Percentiles rank a stretch among this genome's conserved stretches.
These are phyloP conservation scores for Cladobotryum protrusum DNA, from an alignment of 2,329 filamentous ascomycete species.

Conservation along the genomic window DNA sequence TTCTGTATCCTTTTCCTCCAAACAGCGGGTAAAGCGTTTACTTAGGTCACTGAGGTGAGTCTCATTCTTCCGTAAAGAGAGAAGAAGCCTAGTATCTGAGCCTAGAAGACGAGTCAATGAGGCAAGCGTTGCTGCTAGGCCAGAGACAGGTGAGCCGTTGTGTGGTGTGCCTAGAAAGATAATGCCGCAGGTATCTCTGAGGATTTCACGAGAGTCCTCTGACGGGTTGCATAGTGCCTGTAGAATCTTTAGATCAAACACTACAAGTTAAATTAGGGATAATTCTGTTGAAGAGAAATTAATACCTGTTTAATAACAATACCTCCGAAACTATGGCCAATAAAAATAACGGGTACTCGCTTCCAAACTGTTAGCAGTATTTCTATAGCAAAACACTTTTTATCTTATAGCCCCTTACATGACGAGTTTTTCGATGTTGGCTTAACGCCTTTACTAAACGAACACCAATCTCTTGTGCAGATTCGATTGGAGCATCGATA, in stretches of 20 bases:
- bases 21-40: background rate
- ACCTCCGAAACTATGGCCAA: slow-evolving; percentile 17
- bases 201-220: slow-evolving; percentile 1
- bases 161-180: slow-evolving; percentile 17
- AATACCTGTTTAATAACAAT: slow-evolving; percentile 17
- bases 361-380: background rate
- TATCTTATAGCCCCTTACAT: background rate
- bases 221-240: background rate
- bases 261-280: too few species aligned
- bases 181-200: slow-evolving; percentile 13
- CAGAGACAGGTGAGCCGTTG: slow-evolving; percentile 10
- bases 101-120: slow-evolving; percentile 11
- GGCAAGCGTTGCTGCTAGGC: slow-evolving; percentile 3
- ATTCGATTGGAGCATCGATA: slow-evolving; percentile 15
- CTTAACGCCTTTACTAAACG: slow-evolving; percentile 8
- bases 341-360: slow-evolving; percentile 16
- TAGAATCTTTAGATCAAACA: background rate
- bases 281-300: background rate
- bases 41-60: slow-evolving; percentile 5
- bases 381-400: too few species aligned
- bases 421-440: background rate
- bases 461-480: slow-evolving; percentile 12
- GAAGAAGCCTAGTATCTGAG: slow-evolving; percentile 10
- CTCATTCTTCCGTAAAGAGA: slow-evolving; percentile 5
- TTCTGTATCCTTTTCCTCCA: background rate